Conservation (phyloP, 805 yeast genomes). For the Candida boleticola region DNA sequence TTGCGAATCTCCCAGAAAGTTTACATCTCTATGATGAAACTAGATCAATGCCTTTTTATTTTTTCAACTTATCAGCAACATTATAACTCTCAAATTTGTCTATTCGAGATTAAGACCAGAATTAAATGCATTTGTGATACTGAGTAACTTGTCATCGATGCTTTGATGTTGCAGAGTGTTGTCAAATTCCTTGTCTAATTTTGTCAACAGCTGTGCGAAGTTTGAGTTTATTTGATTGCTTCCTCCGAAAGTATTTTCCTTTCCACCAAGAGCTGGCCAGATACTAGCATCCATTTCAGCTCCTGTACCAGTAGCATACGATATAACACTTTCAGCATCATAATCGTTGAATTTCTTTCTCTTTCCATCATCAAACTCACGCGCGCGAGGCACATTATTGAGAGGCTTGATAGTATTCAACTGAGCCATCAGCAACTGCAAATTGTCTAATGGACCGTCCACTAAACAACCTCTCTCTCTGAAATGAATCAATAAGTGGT, state of each 20-base stretch:
- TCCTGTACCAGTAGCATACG: conserved; percentile 16
- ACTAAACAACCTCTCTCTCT: conserved; percentile 85
- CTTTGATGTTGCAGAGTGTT: conserved; percentile 2
- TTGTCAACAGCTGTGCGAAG: conserved; percentile 30
- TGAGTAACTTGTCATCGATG: conserved; percentile 34
- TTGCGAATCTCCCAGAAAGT: too few species aligned
- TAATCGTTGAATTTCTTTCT: conserved; percentile 15
- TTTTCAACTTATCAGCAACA: too few species aligned
- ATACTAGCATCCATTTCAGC: conserved; percentile 8
- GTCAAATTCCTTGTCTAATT: conserved; percentile 9
- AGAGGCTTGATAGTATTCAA: conserved; percentile 19
- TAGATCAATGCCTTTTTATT: too few species aligned
- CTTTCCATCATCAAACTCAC: background rate
- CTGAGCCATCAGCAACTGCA: conserved; percentile 70
- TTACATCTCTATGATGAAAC: too few species aligned
- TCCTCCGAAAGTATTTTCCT: conserved; percentile 10
- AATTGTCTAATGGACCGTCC: conserved; percentile 81
- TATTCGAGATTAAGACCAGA: conserved; percentile 16
- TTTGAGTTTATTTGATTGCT: conserved; percentile 24
- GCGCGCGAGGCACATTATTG: background rate
- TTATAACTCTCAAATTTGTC: too few species aligned
- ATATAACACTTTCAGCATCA: conserved; percentile 27
- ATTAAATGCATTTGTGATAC: conserved; percentile 40
- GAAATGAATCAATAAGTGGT: conserved; percentile 69
- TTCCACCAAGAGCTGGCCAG: conserved; percentile 30